Evolutionary conservation across 306 rosid genomes (phyloP).

Genomic region (Medicago arabica): DNA sequence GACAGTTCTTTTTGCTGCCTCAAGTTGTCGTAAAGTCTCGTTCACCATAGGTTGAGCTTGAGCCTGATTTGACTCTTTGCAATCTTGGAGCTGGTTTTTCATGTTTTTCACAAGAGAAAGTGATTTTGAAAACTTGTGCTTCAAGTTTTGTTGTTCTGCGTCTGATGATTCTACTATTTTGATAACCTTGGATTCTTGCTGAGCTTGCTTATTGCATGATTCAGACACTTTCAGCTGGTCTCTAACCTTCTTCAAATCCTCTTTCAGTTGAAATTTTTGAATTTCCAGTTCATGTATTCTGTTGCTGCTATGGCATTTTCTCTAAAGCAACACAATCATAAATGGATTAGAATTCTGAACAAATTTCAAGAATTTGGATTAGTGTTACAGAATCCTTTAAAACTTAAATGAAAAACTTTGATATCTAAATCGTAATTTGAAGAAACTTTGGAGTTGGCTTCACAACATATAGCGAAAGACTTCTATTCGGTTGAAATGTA

Average conservation of each 20-base stretch:
- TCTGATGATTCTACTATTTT: conserved; percentile 48
- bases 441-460: too few relatives aligned
- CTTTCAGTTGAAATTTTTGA: conserved; percentile 70
- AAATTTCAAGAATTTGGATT: background rate
- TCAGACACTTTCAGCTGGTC: conserved; percentile 62
- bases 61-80: conserved; percentile 68
- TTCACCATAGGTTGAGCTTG: conserved; percentile 61
- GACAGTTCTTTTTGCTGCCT: conserved; percentile 70
- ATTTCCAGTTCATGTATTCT: conserved; percentile 79
- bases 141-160: conserved; percentile 61
- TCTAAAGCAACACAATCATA: conserved; percentile 52
- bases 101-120: conserved; percentile 68
- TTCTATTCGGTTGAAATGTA: too few relatives aligned
- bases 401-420: too few relatives aligned
- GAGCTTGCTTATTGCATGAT: conserved; percentile 70
- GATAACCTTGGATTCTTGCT: conserved; percentile 66
- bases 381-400: background rate
- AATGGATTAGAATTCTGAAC: conserved; percentile 32
- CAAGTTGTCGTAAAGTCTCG: conserved; percentile 81
- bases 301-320: conserved; percentile 75
- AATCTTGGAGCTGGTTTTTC: conserved; percentile 57
- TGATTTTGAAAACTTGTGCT: conserved; percentile 64
- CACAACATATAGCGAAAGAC: too few relatives aligned
- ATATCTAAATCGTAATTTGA: too few relatives aligned
- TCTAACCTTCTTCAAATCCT: conserved; percentile 69